These are phyloP conservation scores for Kwoniella mangroviensis DNA, from an alignment of 768 basidiomycete species.

Conservation along the genomic window DNA sequence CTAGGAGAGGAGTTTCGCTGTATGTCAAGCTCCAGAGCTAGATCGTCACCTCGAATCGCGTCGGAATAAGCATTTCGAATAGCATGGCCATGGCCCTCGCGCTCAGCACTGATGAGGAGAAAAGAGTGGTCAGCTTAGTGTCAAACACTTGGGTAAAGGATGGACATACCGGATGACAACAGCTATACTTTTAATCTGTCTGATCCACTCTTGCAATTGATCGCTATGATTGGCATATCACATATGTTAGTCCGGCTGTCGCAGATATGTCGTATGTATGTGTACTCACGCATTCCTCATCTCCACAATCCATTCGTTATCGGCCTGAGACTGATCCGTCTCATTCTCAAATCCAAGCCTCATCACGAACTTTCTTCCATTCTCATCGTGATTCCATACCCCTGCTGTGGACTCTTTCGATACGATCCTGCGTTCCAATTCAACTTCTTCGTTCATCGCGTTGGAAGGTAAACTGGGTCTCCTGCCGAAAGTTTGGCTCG, in stretches of 20 bases:
- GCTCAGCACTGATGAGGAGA: slow-evolving; percentile 14
- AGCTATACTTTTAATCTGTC: slow-evolving; percentile 29
- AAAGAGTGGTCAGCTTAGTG: not conserved
- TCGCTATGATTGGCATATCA: slow-evolving; percentile 20
- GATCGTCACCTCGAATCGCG: slow-evolving; percentile 22
- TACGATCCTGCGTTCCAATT: slow-evolving; percentile 24
- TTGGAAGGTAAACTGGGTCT: slow-evolving; percentile 15
- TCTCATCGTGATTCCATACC: slow-evolving; percentile 22
- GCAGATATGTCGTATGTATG: not conserved
- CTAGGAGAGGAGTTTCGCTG: slow-evolving; percentile 19
- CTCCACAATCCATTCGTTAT: slow-evolving; percentile 33
- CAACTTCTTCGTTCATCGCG: slow-evolving; percentile 9
- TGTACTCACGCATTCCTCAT: slow-evolving; percentile 32
- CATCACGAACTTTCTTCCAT: slow-evolving; percentile 25
- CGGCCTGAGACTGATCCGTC: not conserved
- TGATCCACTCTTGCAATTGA: slow-evolving; percentile 34
- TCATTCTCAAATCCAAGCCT: slow-evolving; percentile 20
- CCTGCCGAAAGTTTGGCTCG: slow-evolving; percentile 16
- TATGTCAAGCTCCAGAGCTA: slow-evolving; percentile 26
- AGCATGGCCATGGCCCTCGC: slow-evolving; percentile 14
- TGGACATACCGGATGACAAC: slow-evolving; percentile 24
- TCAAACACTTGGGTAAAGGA: not conserved
- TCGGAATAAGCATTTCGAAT: slow-evolving; percentile 19
- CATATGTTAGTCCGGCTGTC: not conserved
- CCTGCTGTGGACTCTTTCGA: slow-evolving; percentile 13